These are phyloP conservation scores for Scutellaria barbata DNA, from an alignment of 257 asterid species.

Conservation along the genomic window DNA sequence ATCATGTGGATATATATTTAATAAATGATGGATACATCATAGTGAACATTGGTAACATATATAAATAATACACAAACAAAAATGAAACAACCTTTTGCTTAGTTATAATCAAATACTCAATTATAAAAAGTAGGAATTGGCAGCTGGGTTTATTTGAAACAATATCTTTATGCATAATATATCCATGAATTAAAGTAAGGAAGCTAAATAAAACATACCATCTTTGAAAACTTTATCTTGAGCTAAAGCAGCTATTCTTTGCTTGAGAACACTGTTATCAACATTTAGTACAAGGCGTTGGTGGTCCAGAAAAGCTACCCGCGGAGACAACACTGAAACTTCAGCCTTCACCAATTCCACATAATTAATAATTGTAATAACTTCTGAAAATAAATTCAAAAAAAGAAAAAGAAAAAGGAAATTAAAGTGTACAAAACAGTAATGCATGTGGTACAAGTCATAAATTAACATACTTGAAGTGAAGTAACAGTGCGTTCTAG, in stretches of 20 bases:
- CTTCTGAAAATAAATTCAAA: not conserved
- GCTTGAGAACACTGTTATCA: slow-evolving; percentile 92
- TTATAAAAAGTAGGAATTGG: too few relatives aligned
- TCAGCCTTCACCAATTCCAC: slow-evolving; percentile 62
- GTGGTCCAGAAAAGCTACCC: slow-evolving; percentile 96
- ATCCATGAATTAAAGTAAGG: too few relatives aligned
- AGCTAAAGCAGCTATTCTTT: slow-evolving; percentile 92
- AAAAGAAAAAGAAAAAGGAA: too few relatives aligned
- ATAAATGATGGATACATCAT: not conserved
- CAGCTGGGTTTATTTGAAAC: too few relatives aligned
- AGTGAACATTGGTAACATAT: too few relatives aligned
- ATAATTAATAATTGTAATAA: not conserved
- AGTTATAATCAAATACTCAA: too few relatives aligned
- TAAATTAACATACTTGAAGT: slow-evolving; percentile 60
- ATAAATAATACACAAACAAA: not conserved
- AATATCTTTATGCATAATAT: too few relatives aligned
- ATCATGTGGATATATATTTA: not conserved
- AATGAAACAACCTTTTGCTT: not conserved
- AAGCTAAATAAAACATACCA: slow-evolving; percentile 51
- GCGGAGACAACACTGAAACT: slow-evolving; percentile 87
- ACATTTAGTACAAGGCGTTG: slow-evolving; percentile 80
- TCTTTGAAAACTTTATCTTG: slow-evolving; percentile 94
- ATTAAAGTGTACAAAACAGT: not conserved
- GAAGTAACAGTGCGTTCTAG: slow-evolving; percentile 86
- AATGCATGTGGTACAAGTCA: slow-evolving; percentile 1